Base-by-base conservation (phyloP, 2,329 filamentous ascomycete species). In the Paramyrothecium roridum region DNA sequence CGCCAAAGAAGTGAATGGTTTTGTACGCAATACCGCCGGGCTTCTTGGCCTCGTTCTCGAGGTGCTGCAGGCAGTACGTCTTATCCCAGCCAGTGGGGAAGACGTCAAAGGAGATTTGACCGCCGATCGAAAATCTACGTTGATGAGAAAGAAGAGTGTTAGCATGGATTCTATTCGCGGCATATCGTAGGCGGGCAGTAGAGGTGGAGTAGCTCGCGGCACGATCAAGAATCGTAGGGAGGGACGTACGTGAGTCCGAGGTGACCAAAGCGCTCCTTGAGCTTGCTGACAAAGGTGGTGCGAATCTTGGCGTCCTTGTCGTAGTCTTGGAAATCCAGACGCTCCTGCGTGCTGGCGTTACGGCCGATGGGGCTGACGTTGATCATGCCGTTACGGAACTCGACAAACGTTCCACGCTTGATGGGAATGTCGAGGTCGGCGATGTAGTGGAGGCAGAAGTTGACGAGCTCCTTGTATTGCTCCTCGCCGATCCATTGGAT, bases 1-100 rank as follows among this genome's bases (percentile, higher is more conserved):
- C 95, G 62, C 95, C 95, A 67, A 98, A 99, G 83, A 98, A 98
- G 80, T 98, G 95, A 64, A 98, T 89, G 48, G 84, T 93, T 63
- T 85, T 90, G 80, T 93, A 98, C 22, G 86, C 77, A 60, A 96
- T 79, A 59, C 88, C 87, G 67, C 84, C 87, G 45, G 82, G 79
- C 71, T 82, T 80, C 76, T 82, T 77, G 60, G 88, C 87, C 73
- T 97, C 93, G 60, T 82, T 82, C 77, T 95, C 91, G 59, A 98
- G 80, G 75, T 97, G 93, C 65, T 84, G 80, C 63, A 98, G 81
- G 78, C 93, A 97, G 82, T 96, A 99, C 11, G 91, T 96, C 86
- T 98, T 99, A 79, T 99, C 95, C 95, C 95, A 99, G 68, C 95
- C 95, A 2, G 80, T 84, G 61, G 95, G 95, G 83, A 99, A 99